Conservation (phyloP, 805 yeast species). For the Candida methanosorbosa region DNA sequence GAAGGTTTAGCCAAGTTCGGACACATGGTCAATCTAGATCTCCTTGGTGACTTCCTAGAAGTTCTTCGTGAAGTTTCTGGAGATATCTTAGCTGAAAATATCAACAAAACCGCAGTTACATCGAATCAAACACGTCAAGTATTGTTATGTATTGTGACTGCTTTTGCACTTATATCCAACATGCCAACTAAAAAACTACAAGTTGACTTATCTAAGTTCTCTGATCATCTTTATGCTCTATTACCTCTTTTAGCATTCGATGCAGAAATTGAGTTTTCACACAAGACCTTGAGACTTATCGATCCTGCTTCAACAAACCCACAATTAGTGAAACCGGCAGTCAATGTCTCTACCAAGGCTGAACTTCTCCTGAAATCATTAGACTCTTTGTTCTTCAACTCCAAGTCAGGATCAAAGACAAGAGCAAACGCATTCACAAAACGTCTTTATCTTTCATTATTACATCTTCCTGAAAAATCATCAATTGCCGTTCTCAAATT, state of each 20-base stretch:
- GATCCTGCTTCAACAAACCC: conserved; percentile 55
- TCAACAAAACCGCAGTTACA: conserved; percentile 32
- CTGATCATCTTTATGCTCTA: conserved; percentile 63
- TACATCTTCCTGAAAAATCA: conserved; percentile 85
- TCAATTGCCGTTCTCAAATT: conserved; percentile 70
- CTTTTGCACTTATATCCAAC: conserved; percentile 76
- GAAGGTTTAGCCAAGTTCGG: conserved; percentile 91
- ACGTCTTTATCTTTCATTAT: conserved; percentile 54
- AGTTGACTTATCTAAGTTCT: conserved; percentile 75
- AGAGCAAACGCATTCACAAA: conserved; percentile 80
- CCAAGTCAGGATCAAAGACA: conserved; percentile 54
- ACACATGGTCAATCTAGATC: conserved; percentile 84
- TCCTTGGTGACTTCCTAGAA: conserved; percentile 86
- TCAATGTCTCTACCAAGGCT: conserved; percentile 81
- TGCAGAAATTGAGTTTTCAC: conserved; percentile 79
- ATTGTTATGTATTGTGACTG: conserved; percentile 77
- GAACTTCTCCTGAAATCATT: conserved; percentile 72
- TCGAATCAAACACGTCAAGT: conserved; percentile 57
- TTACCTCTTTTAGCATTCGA: conserved; percentile 65
- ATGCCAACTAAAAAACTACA: conserved; percentile 66
- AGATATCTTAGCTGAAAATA: conserved; percentile 35
- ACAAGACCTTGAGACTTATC: conserved; percentile 67
- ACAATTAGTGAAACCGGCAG: conserved; percentile 47
- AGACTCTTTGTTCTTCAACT: conserved; percentile 73
- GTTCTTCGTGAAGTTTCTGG: conserved; percentile 75